A percentile compares a stretch with the other conserved stretches of the same genome.
phyloP scores from a whole-genome alignment of 2,329 filamentous ascomycete species.

The Monilinia fructicola region DNA sequence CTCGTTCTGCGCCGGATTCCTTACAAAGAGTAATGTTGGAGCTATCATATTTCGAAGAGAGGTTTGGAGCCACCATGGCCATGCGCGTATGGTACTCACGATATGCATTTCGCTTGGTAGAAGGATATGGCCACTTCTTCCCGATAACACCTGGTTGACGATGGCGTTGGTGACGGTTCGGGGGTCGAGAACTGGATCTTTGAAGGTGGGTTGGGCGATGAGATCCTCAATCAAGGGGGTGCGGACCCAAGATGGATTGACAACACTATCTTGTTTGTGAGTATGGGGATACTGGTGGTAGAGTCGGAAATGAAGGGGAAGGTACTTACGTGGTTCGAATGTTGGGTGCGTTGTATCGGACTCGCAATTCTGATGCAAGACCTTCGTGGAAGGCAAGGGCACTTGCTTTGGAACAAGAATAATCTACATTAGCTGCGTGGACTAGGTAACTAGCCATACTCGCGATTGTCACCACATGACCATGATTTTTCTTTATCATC shows the following conservation, averaged over 20 bases:
- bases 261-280: slow-evolving; percentile 46
- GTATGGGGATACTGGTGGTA: background rate
- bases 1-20: background rate
- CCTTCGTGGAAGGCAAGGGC: slow-evolving; percentile 68
- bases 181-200: slow-evolving; percentile 53
- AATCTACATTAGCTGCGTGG: slow-evolving; percentile 52
- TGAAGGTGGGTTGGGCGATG: slow-evolving; percentile 48
- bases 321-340: slow-evolving; percentile 49
- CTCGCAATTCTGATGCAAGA: slow-evolving; percentile 55
- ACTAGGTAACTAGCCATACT: slow-evolving; percentile 42
- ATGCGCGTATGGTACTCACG: slow-evolving; percentile 31
- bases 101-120: slow-evolving; percentile 44
- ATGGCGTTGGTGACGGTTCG: slow-evolving; percentile 63
- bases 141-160: slow-evolving; percentile 58
- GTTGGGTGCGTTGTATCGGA: slow-evolving; percentile 60
- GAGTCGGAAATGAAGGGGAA: background rate
- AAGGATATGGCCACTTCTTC: slow-evolving; percentile 52
- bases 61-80: slow-evolving; percentile 36
- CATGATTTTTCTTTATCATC: slow-evolving; percentile 65
- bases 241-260: slow-evolving; percentile 61
- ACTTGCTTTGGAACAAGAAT: slow-evolving; percentile 65
- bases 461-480: slow-evolving; percentile 69
- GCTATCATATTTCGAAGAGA: slow-evolving; percentile 31
- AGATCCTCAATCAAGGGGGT: slow-evolving; percentile 58
- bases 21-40: slow-evolving; percentile 14